phyloP scores from a whole-genome alignment of 2,329 filamentous ascomycete genomes.

The Boeremia exigua region DNA sequence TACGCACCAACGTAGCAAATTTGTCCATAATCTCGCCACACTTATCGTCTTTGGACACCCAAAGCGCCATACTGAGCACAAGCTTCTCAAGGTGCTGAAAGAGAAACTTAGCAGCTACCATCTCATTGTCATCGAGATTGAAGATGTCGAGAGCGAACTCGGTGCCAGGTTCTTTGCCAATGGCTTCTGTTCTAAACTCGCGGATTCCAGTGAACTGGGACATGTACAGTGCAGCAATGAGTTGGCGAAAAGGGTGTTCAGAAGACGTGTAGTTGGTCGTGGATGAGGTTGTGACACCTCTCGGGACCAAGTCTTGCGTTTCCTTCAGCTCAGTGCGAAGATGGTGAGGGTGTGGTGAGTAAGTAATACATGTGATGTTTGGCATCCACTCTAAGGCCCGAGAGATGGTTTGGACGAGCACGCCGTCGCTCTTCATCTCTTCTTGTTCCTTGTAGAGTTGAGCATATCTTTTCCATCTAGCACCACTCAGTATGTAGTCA shows the following conservation, averaged over 20 bases:
- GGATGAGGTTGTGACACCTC: background rate
- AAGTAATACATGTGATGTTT: slow-evolving; percentile 33
- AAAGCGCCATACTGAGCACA: slow-evolving; percentile 23
- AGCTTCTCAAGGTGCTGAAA: slow-evolving; percentile 30
- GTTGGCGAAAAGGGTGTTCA: slow-evolving; percentile 34
- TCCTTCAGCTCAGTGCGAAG: slow-evolving; percentile 29
- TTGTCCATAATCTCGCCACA: slow-evolving; percentile 17
- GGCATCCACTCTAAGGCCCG: slow-evolving; percentile 32
- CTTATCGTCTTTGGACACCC: background rate
- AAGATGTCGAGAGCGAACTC: slow-evolving; percentile 29
- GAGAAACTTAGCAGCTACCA: slow-evolving; percentile 28
- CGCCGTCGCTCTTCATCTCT: slow-evolving; percentile 26
- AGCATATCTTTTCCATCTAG: slow-evolving; percentile 35
- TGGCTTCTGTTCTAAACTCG: slow-evolving; percentile 24
- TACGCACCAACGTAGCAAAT: slow-evolving; percentile 22
- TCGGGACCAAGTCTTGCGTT: slow-evolving; percentile 31
- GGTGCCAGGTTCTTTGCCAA: background rate
- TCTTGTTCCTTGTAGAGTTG: slow-evolving; percentile 36
- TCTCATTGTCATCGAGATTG: slow-evolving; percentile 21
- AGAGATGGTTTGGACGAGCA: slow-evolving; percentile 34
- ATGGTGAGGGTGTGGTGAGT: slow-evolving; percentile 30
- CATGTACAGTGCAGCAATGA: slow-evolving; percentile 34
- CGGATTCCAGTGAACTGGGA: slow-evolving; percentile 30
- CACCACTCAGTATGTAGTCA: background rate
- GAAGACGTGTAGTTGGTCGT: background rate